phyloP scores from a whole-genome alignment of 805 yeast genomes.

The Zygotorulaspora danielsina region DNA sequence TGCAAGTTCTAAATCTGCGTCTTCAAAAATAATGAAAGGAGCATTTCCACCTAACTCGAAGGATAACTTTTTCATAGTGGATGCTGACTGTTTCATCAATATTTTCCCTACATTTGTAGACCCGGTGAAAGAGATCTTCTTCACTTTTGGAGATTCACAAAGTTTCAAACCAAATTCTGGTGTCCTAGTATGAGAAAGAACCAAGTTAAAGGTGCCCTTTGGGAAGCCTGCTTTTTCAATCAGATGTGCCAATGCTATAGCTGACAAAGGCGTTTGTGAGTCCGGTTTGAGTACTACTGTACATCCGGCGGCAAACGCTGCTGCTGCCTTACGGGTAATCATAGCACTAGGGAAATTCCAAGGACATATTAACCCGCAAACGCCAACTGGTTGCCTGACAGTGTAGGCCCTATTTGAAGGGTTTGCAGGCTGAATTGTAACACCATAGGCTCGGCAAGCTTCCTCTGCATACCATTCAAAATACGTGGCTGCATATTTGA shows the following conservation, averaged over 20 bases:
- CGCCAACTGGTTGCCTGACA: slow-evolving; percentile 57
- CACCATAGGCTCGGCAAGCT: slow-evolving; percentile 53
- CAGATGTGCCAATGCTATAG: slow-evolving; percentile 52
- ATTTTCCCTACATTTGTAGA: slow-evolving; percentile 60
- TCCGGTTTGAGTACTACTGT: slow-evolving; percentile 59
- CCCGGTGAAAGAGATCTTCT: slow-evolving; percentile 61
- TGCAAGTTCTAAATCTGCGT: slow-evolving; percentile 54
- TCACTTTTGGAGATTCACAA: slow-evolving; percentile 46
- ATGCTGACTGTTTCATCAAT: slow-evolving; percentile 53
- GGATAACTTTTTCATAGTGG: slow-evolving; percentile 55
- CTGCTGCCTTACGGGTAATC: slow-evolving; percentile 62
- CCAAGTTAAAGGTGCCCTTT: slow-evolving; percentile 51
- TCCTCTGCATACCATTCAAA: slow-evolving; percentile 85
- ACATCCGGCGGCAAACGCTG: slow-evolving; percentile 64
- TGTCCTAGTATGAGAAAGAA: slow-evolving; percentile 46
- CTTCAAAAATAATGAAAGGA: slow-evolving; percentile 57
- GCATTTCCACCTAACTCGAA: slow-evolving; percentile 69
- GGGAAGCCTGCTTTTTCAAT: slow-evolving; percentile 61
- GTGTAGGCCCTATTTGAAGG: slow-evolving; percentile 50
- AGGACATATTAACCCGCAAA: slow-evolving; percentile 59
- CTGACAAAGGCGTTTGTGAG: slow-evolving; percentile 56
- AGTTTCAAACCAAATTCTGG: slow-evolving; percentile 51
- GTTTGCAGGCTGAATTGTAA: slow-evolving; percentile 52
- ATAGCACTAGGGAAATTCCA: slow-evolving; percentile 68
- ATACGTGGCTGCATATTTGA: slow-evolving; percentile 62